A percentile compares a stretch with the other conserved stretches of the same genome.
Conservation (phyloP, 768 basidiomycete species). For the Boletus tylopilopsis region DNA sequence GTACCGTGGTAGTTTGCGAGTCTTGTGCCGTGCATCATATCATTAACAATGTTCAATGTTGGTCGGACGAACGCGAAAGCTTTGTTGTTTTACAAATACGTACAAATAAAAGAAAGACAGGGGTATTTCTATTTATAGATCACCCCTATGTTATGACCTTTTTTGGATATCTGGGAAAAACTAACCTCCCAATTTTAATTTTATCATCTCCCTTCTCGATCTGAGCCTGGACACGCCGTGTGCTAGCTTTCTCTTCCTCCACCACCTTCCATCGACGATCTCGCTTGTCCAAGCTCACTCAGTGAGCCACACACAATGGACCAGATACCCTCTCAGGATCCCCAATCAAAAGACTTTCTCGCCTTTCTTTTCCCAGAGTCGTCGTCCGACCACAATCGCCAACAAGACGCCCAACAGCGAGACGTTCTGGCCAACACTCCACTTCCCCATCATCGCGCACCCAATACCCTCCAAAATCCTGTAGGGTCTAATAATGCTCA, state of each 20-base stretch:
- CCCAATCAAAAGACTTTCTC: slow-evolving; percentile 36
- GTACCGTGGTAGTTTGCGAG: slow-evolving; percentile 46
- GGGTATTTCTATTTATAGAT: neutral
- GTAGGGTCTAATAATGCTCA: slow-evolving; percentile 6
- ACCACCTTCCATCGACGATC: slow-evolving; percentile 5
- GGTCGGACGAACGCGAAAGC: no score
- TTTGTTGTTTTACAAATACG: neutral
- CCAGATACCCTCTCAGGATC: slow-evolving; percentile 23
- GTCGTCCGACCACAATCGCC: slow-evolving; percentile 22
- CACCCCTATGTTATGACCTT: neutral
- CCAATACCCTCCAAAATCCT: neutral
- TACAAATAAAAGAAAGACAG: slow-evolving; percentile 6
- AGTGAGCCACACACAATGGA: slow-evolving; percentile 10
- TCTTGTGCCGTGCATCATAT: neutral
- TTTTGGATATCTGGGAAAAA: neutral
- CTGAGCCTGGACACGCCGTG: neutral
- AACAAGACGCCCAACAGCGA: slow-evolving; percentile 20
- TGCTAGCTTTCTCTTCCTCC: slow-evolving; percentile 3
- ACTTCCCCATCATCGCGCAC: slow-evolving; percentile 13
- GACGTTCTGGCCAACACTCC: slow-evolving; percentile 5
- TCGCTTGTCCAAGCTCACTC: neutral
- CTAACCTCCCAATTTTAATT: neutral
- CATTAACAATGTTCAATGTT: no score
- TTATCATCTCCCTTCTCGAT: neutral
- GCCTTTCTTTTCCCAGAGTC: slow-evolving; percentile 33